Evolutionary conservation across 108 stramenopile species (phyloP).

Genomic region (Discostella stelligeroides): DNA sequence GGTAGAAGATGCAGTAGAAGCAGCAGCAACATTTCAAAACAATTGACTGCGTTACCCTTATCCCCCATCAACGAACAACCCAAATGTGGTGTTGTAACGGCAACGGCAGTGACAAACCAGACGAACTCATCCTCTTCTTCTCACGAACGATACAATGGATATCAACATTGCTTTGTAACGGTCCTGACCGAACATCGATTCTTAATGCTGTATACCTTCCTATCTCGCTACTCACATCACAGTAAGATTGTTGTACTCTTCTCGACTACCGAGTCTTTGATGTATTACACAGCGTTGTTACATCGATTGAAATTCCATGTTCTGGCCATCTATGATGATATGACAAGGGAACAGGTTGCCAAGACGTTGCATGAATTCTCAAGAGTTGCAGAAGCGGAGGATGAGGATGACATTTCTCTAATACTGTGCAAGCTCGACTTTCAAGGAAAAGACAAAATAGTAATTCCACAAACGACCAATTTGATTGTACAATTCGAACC

Average conservation of each 20-base stretch:
- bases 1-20: not conserved
- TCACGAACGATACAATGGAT: conserved; percentile 23
- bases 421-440: conserved; percentile 39
- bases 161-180: conserved; percentile 43
- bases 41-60: too few relatives aligned
- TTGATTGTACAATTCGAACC: conserved; percentile 51
- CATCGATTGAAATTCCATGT: conserved; percentile 33
- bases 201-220: conserved; percentile 45
- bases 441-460: conserved; percentile 14
- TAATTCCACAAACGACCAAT: conserved; percentile 17
- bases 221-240: conserved; percentile 13
- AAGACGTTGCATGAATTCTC: conserved; percentile 22
- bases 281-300: conserved; percentile 28
- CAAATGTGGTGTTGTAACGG: not conserved
- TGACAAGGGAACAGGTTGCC: conserved; percentile 16
- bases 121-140: not conserved
- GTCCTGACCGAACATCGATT: conserved; percentile 44
- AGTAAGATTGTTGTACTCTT: conserved; percentile 39
- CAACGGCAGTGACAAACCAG: not conserved
- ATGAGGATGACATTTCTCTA: not conserved
- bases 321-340: conserved; percentile 14
- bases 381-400: not conserved
- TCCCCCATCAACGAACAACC: not conserved
- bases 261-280: conserved; percentile 36
- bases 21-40: not conserved